Evolutionary conservation across 768 basidiomycete genomes (phyloP).

Genomic region (Sporobolomyces roseus): DNA sequence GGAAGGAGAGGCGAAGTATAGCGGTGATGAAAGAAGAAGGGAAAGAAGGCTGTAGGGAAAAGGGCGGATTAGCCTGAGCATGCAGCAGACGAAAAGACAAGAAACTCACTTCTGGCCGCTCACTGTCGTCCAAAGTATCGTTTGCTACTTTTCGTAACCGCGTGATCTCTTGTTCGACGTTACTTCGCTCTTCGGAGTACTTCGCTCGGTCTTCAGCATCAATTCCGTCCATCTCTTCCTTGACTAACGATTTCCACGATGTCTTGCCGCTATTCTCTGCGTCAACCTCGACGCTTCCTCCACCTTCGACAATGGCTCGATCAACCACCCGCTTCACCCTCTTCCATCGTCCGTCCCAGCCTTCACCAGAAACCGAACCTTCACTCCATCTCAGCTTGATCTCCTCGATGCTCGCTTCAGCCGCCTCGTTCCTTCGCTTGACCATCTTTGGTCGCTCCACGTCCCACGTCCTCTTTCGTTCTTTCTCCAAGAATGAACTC

Average conservation of each 20-base stretch:
- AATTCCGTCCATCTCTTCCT: constrained; percentile 31
- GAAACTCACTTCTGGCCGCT: constrained; percentile 27
- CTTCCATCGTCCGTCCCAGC: constrained; percentile 5
- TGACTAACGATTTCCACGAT: constrained; percentile 27
- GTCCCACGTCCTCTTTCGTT: constrained; percentile 17
- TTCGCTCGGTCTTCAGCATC: constrained; percentile 26
- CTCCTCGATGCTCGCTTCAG: constrained; percentile 12
- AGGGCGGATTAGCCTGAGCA: neutral
- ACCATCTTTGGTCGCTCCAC: constrained; percentile 23
- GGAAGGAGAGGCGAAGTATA: constrained; percentile 37
- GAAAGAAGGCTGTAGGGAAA: constrained; percentile 23
- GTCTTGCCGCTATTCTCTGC: constrained; percentile 15
- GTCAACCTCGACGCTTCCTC: constrained; percentile 2
- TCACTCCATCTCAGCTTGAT: constrained; percentile 11
- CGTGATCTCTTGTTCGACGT: constrained; percentile 30
- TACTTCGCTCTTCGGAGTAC: constrained; percentile 37
- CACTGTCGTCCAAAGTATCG: constrained; percentile 18
- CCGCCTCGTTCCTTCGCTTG: constrained; percentile 26
- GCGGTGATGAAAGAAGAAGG: constrained; percentile 39
- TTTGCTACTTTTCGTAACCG: constrained; percentile 21
- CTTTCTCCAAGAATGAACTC: constrained; percentile 9
- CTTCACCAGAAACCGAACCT: too few relatives aligned
- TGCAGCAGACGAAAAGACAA: neutral
- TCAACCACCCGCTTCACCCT: constrained; percentile 31
- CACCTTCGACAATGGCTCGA: constrained; percentile 21